A percentile compares a stretch with the other conserved stretches of the same genome.
These are phyloP conservation scores for Cercophora newfieldiana DNA, from an alignment of 495 filamentous ascomycete species.

Conservation along the genomic window DNA sequence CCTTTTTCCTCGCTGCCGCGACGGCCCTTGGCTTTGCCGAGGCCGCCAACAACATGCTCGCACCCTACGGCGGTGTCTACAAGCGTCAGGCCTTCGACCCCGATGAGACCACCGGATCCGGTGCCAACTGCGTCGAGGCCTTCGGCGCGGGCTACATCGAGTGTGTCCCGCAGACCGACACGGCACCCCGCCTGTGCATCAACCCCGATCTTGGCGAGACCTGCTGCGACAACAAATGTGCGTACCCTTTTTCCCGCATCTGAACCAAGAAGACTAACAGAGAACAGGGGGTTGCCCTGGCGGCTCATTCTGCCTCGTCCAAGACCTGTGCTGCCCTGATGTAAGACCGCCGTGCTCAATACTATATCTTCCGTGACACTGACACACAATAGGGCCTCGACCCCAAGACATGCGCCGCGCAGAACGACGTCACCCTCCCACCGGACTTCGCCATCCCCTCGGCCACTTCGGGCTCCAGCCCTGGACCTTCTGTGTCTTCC, in stretches of 20 bases:
- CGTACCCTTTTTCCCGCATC: background rate
- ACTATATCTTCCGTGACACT: background rate
- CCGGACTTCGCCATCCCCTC: constrained; percentile 9
- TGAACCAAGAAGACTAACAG: background rate
- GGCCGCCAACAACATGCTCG: background rate
- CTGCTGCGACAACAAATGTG: constrained; percentile 11
- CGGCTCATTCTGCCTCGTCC: constrained; percentile 6
- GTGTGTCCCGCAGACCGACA: constrained; percentile 7
- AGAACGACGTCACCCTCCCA: constrained; percentile 15
- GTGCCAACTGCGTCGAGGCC: constrained; percentile 17
- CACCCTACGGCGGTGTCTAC: constrained; percentile 5
- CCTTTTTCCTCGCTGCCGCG: background rate
- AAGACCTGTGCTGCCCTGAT: constrained; percentile 16
- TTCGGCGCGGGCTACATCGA: constrained; percentile 17
- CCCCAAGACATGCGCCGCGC: constrained; percentile 4
- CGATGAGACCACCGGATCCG: constrained; percentile 16
- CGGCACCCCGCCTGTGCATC: constrained; percentile 5
- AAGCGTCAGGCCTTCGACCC: constrained; percentile 18
- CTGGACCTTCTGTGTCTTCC: background rate
- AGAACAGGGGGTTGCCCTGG: constrained; percentile 12
- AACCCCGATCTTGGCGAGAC: constrained; percentile 13
- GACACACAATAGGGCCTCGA: constrained; percentile 6
- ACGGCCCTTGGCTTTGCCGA: constrained; percentile 15
- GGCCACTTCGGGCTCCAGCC: background rate
- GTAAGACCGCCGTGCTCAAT: background rate